phyloP scores from a whole-genome alignment of 2,329 filamentous ascomycete genomes.

The Epichloe gansuensis region DNA sequence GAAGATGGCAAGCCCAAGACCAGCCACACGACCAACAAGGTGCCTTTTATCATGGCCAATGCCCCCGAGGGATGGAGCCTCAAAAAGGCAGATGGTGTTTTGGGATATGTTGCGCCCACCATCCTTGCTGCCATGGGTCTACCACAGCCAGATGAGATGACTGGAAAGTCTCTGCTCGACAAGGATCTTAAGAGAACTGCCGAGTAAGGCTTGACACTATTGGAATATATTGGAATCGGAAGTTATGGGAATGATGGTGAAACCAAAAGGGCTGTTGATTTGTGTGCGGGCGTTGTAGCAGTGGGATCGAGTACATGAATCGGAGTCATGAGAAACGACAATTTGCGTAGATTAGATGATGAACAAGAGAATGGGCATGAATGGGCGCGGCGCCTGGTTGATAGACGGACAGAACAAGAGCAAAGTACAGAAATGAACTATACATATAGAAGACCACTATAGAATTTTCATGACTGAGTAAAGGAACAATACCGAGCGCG shows the following conservation, averaged over 20 bases:
- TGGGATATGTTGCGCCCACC: slow-evolving; percentile 95
- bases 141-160: slow-evolving; percentile 84
- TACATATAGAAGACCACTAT: too few species aligned
- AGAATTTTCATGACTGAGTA: too few species aligned
- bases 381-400: not conserved
- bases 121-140: slow-evolving; percentile 84
- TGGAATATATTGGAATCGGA: too few species aligned
- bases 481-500: too few species aligned
- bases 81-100: slow-evolving; percentile 73
- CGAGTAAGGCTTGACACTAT: slow-evolving; percentile 8
- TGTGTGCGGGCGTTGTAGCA: slow-evolving; percentile 2
- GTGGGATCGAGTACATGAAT: not conserved
- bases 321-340: slow-evolving; percentile 1
- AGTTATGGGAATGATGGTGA: not conserved
- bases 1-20: slow-evolving; percentile 94
- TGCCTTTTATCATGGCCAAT: slow-evolving; percentile 97
- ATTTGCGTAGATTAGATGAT: slow-evolving; percentile 4
- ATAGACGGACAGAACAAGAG: not conserved
- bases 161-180: slow-evolving; percentile 67
- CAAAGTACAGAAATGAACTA: not conserved
- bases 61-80: slow-evolving; percentile 81
- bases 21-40: slow-evolving; percentile 93
- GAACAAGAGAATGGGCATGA: not conserved
- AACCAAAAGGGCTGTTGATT: slow-evolving; percentile 4
- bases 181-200: slow-evolving; percentile 43